Conservation (phyloP, 306 rosid genomes). For the Glycyrrhiza uralensis region DNA sequence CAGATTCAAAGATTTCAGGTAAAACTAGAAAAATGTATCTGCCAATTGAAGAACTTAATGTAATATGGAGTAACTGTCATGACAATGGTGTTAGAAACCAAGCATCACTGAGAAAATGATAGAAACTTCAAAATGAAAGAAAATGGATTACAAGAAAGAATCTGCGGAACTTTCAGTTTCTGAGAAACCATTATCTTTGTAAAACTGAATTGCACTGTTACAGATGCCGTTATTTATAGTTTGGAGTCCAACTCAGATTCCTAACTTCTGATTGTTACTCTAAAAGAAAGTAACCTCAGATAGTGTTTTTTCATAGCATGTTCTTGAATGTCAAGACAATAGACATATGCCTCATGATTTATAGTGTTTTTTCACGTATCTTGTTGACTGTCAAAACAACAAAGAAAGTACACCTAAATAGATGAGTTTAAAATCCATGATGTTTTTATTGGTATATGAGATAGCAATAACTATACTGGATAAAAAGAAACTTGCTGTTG, state of each 20-base stretch:
- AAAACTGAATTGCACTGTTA: background rate
- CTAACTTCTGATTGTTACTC: background rate
- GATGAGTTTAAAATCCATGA: background rate
- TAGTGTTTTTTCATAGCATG: background rate
- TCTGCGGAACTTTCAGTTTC: no score
- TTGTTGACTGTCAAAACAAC: background rate
- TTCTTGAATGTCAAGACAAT: background rate
- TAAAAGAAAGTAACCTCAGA: background rate
- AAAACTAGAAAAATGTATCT: slow-evolving; percentile 2
- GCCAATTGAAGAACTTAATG: slow-evolving; percentile 13
- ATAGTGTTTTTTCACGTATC: background rate
- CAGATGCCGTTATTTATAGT: background rate
- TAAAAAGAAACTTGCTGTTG: slow-evolving; percentile 7
- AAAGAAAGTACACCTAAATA: no score
- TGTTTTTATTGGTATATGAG: slow-evolving; percentile 7
- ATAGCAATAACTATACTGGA: background rate
- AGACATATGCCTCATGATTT: background rate
- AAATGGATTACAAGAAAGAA: background rate
- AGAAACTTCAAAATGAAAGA: no score
- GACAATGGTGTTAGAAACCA: background rate
- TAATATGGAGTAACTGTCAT: background rate
- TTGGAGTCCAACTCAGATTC: background rate
- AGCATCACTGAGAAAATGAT: background rate
- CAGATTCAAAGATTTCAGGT: background rate
- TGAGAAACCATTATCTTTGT: background rate